These are phyloP conservation scores for Aspergillus sclerotiicarbonarius DNA, from an alignment of 495 filamentous ascomycete genomes.

Conservation along the genomic window DNA sequence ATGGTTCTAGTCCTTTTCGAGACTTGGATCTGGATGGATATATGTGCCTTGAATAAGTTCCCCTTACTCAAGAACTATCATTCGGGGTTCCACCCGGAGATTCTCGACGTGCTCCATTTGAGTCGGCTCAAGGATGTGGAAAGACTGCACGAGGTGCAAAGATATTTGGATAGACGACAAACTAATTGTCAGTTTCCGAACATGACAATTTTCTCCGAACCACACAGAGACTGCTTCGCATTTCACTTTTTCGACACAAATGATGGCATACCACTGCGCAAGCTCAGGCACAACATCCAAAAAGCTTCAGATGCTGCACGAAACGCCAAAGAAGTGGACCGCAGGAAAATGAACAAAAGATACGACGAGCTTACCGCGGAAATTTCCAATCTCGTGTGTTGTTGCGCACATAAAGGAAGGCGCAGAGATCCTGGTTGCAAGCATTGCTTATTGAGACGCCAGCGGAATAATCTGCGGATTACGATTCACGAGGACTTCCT, in stretches of 20 bases:
- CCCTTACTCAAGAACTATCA: slow-evolving; percentile 42
- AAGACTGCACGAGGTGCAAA: slow-evolving; percentile 21
- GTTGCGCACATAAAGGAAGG: background rate
- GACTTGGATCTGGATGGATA: background rate
- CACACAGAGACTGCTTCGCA: slow-evolving; percentile 37
- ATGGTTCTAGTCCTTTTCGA: background rate
- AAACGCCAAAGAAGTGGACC: slow-evolving; percentile 37
- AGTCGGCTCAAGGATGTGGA: slow-evolving; percentile 39
- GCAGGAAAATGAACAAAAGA: slow-evolving; percentile 24
- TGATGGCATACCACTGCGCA: slow-evolving; percentile 23
- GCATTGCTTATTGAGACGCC: background rate
- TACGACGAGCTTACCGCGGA: slow-evolving; percentile 36
- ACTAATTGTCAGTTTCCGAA: background rate
- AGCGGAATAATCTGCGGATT: slow-evolving; percentile 38
- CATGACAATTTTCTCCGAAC: slow-evolving; percentile 41
- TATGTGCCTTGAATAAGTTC: background rate
- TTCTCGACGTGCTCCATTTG: slow-evolving; percentile 49
- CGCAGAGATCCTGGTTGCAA: background rate
- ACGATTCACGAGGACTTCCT: slow-evolving; percentile 58
- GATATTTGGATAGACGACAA: slow-evolving; percentile 35
- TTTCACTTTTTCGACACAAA: slow-evolving; percentile 37
- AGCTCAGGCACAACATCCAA: slow-evolving; percentile 31
- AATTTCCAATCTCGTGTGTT: slow-evolving; percentile 31
- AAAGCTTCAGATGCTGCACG: slow-evolving; percentile 10
- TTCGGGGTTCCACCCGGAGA: slow-evolving; percentile 43